Evolutionary conservation across 2,329 filamentous ascomycete genomes (phyloP), one percentile per base, ranked within the genome.

Genomic region (Fusarium cyanostomum): DNA sequence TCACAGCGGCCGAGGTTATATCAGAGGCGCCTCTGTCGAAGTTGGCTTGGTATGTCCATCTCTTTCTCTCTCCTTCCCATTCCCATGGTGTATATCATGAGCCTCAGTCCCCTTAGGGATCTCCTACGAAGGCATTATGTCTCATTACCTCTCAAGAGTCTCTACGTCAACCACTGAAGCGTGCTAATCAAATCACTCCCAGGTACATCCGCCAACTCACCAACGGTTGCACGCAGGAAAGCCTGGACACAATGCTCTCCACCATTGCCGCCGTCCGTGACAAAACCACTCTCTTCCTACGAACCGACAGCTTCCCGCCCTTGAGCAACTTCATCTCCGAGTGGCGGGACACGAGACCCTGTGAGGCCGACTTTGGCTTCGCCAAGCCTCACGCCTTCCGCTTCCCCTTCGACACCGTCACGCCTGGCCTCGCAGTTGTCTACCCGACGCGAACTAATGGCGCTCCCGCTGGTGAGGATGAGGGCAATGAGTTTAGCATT

Each of bases 141-240:
- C 21, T 21, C 21, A 21, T 21, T 21, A 4, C 21, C 21, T 21
- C 21, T 21, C 21, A 6, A 21, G 4, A 21, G 4, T 6, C 21
- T 21, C 21, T 21, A 21, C 21, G 21, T 21, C 21, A 21, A 21
- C 6, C 21, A 8, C n/a, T 7, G 5, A 34, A 8, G 12, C 13
- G 2, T 4, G 31, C 31, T 34, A 34, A 34, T 5, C 8, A 13
- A 30, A 8, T 13, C n/a, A n/a, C 7, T 28, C 24, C 2, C n/a
- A 43, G 39, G 7, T 79, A 77, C 49, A 70, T 76, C 30, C 77
- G 78, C 10, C 53, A 66, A 21, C 48, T 79, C 30, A 79, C 77
- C 3, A 67, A 77, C 58, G 66, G 69, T 51, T 62, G 71, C 12
- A 76, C 73, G 0, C 59, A 73, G 27, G 74, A 74, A 13, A 50